These are phyloP conservation scores for Apodospora peruviana DNA, from an alignment of 495 filamentous ascomycete species.

Conservation along the genomic window DNA sequence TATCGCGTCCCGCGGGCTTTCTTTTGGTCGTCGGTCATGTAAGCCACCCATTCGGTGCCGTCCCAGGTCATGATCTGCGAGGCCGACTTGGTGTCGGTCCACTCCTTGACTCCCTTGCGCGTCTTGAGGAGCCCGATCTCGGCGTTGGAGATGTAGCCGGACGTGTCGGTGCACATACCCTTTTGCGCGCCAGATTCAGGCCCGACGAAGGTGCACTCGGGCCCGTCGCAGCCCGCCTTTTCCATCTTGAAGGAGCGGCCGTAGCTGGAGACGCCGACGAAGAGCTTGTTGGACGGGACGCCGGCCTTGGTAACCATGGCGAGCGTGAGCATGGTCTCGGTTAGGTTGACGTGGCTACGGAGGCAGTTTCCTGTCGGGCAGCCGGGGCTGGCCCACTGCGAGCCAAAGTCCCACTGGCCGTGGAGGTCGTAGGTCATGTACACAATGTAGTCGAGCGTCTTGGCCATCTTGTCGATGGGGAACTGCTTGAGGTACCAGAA, in stretches of 20 bases:
- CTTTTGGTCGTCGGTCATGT: conserved; percentile 31
- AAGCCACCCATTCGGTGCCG: conserved; percentile 35
- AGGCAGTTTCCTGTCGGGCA: conserved; percentile 31
- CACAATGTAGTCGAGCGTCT: conserved; percentile 24
- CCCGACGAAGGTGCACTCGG: conserved; percentile 14
- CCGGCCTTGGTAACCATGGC: conserved; percentile 48
- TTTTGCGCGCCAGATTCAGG: conserved; percentile 7
- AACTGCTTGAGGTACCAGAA: conserved; percentile 25
- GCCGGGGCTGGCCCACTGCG: conserved; percentile 11
- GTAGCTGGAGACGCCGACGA: conserved; percentile 36
- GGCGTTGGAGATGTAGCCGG: conserved; percentile 30
- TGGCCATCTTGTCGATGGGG: conserved; percentile 22
- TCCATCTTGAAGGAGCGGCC: conserved; percentile 31
- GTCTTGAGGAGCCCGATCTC: conserved; percentile 29
- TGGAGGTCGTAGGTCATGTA: conserved; percentile 29
- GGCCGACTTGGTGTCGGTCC: conserved; percentile 4
- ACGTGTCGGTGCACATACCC: conserved; percentile 35
- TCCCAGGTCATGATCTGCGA: conserved; percentile 36
- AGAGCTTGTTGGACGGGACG: conserved; percentile 32
- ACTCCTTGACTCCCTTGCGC: conserved; percentile 6
- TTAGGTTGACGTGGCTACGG: conserved; percentile 36
- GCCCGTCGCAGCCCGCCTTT: conserved; percentile 1
- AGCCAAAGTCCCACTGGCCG: conserved; percentile 5
- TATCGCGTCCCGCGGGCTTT: conserved; percentile 14
- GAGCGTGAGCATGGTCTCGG: conserved; percentile 25